A percentile compares a stretch with the other conserved stretches of the same genome.
Evolutionary conservation across 225 moss, liverwort and hornwort genomes (phyloP).

Genomic region (Ulota crispa): DNA sequence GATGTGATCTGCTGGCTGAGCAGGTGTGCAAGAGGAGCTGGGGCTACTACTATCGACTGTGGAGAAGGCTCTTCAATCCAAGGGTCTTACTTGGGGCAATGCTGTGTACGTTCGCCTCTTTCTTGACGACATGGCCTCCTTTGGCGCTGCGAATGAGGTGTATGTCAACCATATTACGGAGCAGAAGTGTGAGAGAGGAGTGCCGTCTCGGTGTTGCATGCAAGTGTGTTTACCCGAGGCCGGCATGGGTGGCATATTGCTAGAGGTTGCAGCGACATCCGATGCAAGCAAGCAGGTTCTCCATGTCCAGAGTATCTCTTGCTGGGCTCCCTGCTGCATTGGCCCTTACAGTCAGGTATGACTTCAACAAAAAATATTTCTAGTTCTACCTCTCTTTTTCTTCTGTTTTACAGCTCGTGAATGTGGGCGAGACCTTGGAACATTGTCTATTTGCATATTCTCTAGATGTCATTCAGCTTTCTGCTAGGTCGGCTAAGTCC

Average conservation of each 20-base stretch:
- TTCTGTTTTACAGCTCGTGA: not conserved
- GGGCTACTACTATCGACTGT: constrained; percentile 45
- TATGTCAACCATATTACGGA: constrained; percentile 84
- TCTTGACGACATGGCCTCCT: constrained; percentile 75
- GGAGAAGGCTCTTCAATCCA: constrained; percentile 52
- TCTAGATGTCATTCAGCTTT: not conserved
- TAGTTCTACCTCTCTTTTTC: not conserved
- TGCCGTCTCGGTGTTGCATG: constrained; percentile 92
- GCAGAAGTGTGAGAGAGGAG: constrained; percentile 75
- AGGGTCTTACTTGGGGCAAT: constrained; percentile 68
- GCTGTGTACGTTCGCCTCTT: constrained; percentile 86
- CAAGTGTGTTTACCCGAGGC: constrained; percentile 68
- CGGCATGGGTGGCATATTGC: constrained; percentile 51
- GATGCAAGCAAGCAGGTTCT: constrained; percentile 73
- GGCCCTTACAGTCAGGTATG: constrained; percentile 98
- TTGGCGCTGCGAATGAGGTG: constrained; percentile 74
- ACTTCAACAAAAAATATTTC: not conserved
- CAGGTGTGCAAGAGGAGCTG: constrained; percentile 67
- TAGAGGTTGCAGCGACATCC: constrained; percentile 69
- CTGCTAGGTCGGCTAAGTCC: not conserved
- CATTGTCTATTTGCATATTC: not conserved
- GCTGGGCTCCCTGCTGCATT: constrained; percentile 98
- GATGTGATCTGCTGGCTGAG: not conserved
- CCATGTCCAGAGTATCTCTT: constrained; percentile 97
- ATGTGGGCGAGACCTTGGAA: not conserved